Evolutionary conservation across 148 eudicot genomes (phyloP).

Genomic region (Pharnaceum exiguum): DNA sequence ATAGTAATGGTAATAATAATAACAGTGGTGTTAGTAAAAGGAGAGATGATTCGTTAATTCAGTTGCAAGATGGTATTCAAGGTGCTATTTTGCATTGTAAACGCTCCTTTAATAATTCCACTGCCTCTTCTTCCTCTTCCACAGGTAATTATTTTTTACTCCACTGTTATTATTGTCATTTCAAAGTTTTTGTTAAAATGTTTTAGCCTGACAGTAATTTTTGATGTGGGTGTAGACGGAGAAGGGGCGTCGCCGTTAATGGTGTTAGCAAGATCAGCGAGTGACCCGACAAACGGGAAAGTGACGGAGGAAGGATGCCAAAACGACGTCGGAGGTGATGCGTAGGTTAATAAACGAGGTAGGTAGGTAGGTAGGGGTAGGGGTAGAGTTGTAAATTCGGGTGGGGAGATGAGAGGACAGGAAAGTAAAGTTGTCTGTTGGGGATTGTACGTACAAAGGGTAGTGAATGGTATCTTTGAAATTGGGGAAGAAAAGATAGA

Average conservation of each 20-base stretch:
- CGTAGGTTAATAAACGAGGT: background rate
- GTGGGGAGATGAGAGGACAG: background rate
- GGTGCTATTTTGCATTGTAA: constrained; percentile 94
- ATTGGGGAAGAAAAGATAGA: background rate
- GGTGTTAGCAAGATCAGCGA: constrained; percentile 24
- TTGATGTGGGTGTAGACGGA: constrained; percentile 2
- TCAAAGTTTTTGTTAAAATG: background rate
- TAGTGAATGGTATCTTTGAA: background rate
- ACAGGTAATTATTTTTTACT: too few species aligned
- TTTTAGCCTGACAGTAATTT: background rate
- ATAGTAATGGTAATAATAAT: constrained; percentile 8
- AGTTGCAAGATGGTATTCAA: constrained; percentile 87
- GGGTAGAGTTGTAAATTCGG: constrained; percentile 13
- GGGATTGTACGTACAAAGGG: background rate
- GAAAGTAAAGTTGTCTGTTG: background rate
- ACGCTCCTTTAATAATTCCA: constrained; percentile 68
- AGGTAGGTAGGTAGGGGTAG: background rate
- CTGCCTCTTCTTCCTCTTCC: background rate
- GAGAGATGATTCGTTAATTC: constrained; percentile 68
- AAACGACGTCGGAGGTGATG: constrained; percentile 14
- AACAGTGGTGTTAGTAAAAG: constrained; percentile 14
- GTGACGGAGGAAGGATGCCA: background rate
- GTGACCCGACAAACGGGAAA: constrained; percentile 30
- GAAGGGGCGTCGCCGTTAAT: constrained; percentile 28
- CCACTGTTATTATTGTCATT: too few species aligned